Conservation (phyloP, 2,329 filamentous ascomycete species). For the Aspergillus clavatus region DNA sequence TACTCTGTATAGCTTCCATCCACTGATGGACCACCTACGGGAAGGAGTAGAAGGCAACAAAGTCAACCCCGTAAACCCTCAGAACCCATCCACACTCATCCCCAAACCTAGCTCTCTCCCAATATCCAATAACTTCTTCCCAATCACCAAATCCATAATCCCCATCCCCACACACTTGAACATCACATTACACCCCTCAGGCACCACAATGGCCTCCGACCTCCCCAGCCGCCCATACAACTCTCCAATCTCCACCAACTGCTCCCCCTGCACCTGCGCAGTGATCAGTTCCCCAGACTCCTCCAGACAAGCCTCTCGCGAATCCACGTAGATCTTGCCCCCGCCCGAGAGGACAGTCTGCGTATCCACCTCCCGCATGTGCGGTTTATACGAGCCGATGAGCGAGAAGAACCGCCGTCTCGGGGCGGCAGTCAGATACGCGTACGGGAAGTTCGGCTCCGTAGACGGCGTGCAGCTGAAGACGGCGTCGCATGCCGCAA, state of each 20-base stretch:
- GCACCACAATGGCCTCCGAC: conserved; percentile 19
- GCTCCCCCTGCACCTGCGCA: conserved; percentile 32
- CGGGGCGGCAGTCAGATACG: conserved; percentile 31
- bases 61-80: too few species aligned
- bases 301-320: conserved; percentile 40
- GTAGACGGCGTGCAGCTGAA: conserved; percentile 48
- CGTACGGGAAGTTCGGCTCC: conserved; percentile 39
- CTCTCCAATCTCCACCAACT: conserved; percentile 43
- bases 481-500: conserved; percentile 41
- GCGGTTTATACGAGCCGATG: conserved; percentile 53
- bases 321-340: conserved; percentile 65
- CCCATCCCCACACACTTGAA: conserved; percentile 51
- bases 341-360: conserved; percentile 50
- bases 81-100: conserved; percentile 36
- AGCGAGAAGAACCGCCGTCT: conserved; percentile 46
- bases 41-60: too few species aligned
- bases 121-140: conserved; percentile 37
- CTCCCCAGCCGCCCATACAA: conserved; percentile 22
- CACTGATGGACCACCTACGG: too few species aligned
- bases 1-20: too few species aligned
- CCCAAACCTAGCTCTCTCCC: conserved; percentile 31
- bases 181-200: conserved; percentile 38
- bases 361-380: conserved; percentile 49
- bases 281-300: conserved; percentile 46
- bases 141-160: conserved; percentile 48